Base-by-base conservation (phyloP, 2,329 filamentous ascomycete genomes). In the Cryphonectria radicalis region DNA sequence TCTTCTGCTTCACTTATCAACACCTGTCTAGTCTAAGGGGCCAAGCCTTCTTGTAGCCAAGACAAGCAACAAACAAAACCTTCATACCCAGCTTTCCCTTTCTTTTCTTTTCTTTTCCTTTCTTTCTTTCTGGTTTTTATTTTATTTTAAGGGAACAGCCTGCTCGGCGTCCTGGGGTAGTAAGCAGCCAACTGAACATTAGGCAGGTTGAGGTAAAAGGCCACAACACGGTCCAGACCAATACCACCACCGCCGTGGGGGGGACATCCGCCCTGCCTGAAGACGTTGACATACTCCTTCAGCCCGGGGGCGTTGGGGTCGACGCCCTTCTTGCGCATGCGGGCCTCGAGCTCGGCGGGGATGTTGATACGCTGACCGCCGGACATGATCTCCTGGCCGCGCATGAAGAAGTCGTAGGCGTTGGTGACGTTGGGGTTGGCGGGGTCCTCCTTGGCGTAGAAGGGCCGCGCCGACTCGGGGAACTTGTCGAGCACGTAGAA, bases 401-500 rank as follows among this genome's bases (percentile, higher is more conserved):
- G 90, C 79, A 97, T 90, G 85, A 98, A 97, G 78, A 97, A 94
- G 82, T 97, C 94, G 76, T 87, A 90, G 17, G 88, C 88, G 75
- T 91, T 91, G 14, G 88, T 93, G 74, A 93, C 87, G 50, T 86
- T 85, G 69, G 88, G 85, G 76, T 92, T 88, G 60, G 88, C 84
- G 3, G 89, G 88, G 78, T 93, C 92, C 68, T 93, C 90, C 84
- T 95, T 93, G 73, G 95, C 94, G 83, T 98, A 98, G 83, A 97
- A 97, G 6, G 95, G 95, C 42, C 96, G 90, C 28, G 96, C 93
- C 53, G 87, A 86, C 81, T 96, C 90, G 62, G 96, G 96, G 87
- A 97, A 99, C 83, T 98, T 96, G 86, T 98, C 95, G 74, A 99
- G 88, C 32, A 97, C 91, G 84, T 97, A 98, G 84, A 98, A 98